Evolutionary conservation across 2,329 filamentous ascomycete species (phyloP).

Genomic region (Cordyceps tenuipes): DNA sequence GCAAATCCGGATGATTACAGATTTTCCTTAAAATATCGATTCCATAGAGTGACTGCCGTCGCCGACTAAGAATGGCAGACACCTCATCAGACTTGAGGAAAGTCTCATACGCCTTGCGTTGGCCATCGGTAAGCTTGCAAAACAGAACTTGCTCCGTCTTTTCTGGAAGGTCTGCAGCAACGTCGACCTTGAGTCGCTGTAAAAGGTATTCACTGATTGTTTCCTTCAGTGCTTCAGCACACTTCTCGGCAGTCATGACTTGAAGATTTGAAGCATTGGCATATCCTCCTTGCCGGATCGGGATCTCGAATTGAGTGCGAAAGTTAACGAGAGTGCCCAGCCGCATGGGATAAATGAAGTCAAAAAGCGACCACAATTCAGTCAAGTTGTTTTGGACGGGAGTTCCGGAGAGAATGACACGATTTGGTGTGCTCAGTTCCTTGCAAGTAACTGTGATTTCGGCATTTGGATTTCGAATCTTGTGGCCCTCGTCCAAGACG

Average conservation of each 20-base stretch:
- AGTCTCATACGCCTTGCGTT: constrained; percentile 70
- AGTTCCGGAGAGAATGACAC: constrained; percentile 89
- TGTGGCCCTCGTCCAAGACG: constrained; percentile 93
- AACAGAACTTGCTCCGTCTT: constrained; percentile 96
- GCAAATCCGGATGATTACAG: constrained; percentile 91
- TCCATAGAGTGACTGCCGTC: constrained; percentile 74
- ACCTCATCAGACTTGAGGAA: constrained; percentile 82
- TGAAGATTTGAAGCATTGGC: constrained; percentile 91
- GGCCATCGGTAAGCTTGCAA: constrained; percentile 74
- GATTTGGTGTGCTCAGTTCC: constrained; percentile 79
- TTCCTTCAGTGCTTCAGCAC: constrained; percentile 87
- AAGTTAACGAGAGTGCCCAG: constrained; percentile 88
- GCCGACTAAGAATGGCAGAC: constrained; percentile 67
- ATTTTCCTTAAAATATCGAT: constrained; percentile 92
- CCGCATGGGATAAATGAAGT: constrained; percentile 95
- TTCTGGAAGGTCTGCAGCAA: constrained; percentile 85
- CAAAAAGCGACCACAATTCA: constrained; percentile 94
- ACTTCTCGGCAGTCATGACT: constrained; percentile 89
- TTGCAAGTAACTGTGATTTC: constrained; percentile 94
- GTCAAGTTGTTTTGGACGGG: constrained; percentile 96
- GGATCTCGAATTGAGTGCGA: constrained; percentile 83
- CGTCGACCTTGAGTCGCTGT: constrained; percentile 87
- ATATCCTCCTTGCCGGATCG: constrained; percentile 88
- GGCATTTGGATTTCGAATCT: constrained; percentile 94
- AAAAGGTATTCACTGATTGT: constrained; percentile 89